Base-by-base conservation (phyloP, 495 filamentous ascomycete species). In the Echria macrotheca region DNA sequence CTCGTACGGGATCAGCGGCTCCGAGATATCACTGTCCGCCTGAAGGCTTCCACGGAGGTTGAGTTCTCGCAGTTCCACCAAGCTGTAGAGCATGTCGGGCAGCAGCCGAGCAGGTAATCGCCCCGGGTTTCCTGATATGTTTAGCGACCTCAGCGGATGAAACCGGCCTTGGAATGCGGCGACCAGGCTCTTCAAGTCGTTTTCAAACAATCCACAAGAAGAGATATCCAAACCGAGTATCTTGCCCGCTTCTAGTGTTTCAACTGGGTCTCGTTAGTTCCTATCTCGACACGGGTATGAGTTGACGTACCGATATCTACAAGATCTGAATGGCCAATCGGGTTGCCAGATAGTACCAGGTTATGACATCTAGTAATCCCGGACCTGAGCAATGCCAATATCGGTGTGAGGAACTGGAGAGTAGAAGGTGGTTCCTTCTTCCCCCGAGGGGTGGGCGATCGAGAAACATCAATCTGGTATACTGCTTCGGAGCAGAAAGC, bases 41-140 rank as follows among this genome's bases (percentile, higher is more conserved):
- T 94, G 74, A 54, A 84, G 77, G 58, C 95, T 95, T 10, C 87
- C 88, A 47, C 82, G 89, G 45, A 97, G 66, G 37, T 78, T 78
- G 37, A 97, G 80, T 80, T 62, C 49, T 36, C 50, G 52, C 6
- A 66, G 56, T 10, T 62, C 52, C 2, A 33, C n/a, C 15, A 66
- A 48, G 14, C 50, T 48, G 5, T 41, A 21, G 2, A 64, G 21
- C 18, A 66, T 44, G 2, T 54, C 48, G 8, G 58, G 55, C 4
- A 66, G 14, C n/a, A 60, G 41, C 18, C 42, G 38, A 14, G 53
- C 54, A 0, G 56, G 53, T 83, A 95, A 64, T 83, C 87, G 46
- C 85, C 83, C 63, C 80, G 87, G 6, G 83, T 96, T 59, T 79
- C 73, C 60, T 84, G 80, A 53, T 74, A 80, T 43, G 76, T 81